phyloP scores from a whole-genome alignment of 2,329 filamentous ascomycete species.

The Magnaporthiopsis poae region DNA sequence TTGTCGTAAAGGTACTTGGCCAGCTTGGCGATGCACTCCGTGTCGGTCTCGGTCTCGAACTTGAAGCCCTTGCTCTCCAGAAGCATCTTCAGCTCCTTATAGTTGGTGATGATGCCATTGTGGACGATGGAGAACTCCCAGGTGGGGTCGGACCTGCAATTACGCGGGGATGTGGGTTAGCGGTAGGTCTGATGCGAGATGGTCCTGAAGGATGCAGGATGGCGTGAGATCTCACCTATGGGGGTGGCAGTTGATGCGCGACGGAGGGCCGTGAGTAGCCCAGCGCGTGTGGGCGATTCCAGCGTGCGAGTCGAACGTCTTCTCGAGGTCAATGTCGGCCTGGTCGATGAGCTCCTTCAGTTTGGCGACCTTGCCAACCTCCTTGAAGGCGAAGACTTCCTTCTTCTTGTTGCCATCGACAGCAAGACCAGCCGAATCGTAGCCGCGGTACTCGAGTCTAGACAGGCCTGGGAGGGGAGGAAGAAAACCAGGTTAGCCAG shows the following conservation, averaged over 20 bases:
- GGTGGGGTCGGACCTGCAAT: conserved; percentile 69
- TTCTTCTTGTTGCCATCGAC: conserved; percentile 98
- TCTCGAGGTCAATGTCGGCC: conserved; percentile 72
- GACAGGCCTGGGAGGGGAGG: conserved; percentile 58
- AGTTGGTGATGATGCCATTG: conserved; percentile 99
- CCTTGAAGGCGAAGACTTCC: conserved; percentile 93
- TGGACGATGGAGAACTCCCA: conserved; percentile 98
- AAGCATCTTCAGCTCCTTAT: conserved; percentile 96
- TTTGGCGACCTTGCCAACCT: conserved; percentile 97
- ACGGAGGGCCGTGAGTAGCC: conserved; percentile 94
- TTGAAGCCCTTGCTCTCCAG: conserved; percentile 90
- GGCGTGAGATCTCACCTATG: conserved; percentile 59
- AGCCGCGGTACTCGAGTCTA: conserved; percentile 94
- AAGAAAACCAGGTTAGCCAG: not conserved
- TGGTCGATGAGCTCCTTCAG: conserved; percentile 85
- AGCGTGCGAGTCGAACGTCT: conserved; percentile 94
- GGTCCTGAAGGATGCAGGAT: not conserved
- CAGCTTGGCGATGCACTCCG: conserved; percentile 97
- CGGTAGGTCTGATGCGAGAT: not conserved
- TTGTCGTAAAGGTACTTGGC: conserved; percentile 96
- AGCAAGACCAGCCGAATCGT: conserved; percentile 93
- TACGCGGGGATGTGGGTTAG: conserved; percentile 1
- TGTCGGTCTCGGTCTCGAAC: conserved; percentile 98
- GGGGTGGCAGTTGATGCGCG: conserved; percentile 92
- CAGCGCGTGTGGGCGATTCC: conserved; percentile 98